phyloP scores from a whole-genome alignment of 2,329 filamentous ascomycete genomes.

The Colletotrichum sp. region DNA sequence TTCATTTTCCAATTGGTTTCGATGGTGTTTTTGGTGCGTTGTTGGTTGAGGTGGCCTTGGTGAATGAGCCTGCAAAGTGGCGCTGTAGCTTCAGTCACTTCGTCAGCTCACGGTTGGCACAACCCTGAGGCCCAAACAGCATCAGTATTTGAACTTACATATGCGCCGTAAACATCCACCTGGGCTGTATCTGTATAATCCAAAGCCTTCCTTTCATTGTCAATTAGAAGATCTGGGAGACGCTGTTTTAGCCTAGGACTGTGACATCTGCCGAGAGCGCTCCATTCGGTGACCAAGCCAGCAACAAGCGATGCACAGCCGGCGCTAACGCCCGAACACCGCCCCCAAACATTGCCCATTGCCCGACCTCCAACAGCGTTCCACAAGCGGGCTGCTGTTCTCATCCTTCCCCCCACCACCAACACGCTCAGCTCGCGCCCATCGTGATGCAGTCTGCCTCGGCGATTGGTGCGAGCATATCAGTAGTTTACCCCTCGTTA shows the following conservation, averaged over 20 bases:
- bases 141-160: neutral
- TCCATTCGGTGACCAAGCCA: neutral
- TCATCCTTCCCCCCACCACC: neutral
- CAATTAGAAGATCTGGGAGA: neutral
- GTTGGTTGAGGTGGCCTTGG: neutral
- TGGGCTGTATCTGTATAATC: neutral
- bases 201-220: neutral
- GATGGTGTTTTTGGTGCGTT: neutral
- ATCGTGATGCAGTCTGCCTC: constrained; percentile 12
- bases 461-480: neutral
- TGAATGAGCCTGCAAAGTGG: neutral
- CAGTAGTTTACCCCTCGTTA: neutral
- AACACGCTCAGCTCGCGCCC: neutral
- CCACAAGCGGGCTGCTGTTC: neutral
- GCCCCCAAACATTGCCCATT: neutral
- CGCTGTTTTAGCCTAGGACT: neutral
- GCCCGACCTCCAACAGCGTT: neutral
- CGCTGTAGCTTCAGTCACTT: neutral
- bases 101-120: neutral
- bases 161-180: neutral
- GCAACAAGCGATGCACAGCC: neutral
- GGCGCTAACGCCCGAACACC: neutral
- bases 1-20: neutral
- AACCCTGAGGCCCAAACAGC: neutral
- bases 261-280: neutral